Percentiles rank a stretch among this genome's conserved stretches.
Conservation (phyloP, 2,329 filamentous ascomycete genomes). For the Cladorrhinum sp. region DNA sequence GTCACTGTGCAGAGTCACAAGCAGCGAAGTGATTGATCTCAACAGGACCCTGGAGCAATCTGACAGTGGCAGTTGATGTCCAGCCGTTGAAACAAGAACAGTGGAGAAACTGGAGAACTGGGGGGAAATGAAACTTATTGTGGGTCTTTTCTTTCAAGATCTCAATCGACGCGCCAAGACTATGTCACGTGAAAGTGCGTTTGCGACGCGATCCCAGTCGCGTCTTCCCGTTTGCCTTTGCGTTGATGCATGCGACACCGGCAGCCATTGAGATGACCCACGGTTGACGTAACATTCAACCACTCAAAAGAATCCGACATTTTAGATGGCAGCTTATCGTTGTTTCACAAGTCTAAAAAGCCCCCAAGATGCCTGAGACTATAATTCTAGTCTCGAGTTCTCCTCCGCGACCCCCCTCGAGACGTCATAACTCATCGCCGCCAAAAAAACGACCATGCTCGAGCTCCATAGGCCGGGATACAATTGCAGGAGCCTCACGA, state of each 20-base stretch:
- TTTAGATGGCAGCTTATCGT: too few species aligned
- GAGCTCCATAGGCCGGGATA: neutral
- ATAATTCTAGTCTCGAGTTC: slow-evolving; percentile 23
- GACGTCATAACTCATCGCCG: neutral
- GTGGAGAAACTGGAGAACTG: neutral
- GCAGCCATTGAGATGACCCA: neutral
- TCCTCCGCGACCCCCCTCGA: neutral
- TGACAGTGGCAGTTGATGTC: neutral
- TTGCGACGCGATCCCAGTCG: slow-evolving; percentile 20
- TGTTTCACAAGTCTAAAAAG: neutral
- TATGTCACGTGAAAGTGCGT: slow-evolving; percentile 25
- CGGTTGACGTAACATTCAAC: neutral
- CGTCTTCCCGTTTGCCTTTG: slow-evolving; percentile 1
- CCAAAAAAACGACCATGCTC: neutral
- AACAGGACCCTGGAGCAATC: neutral
- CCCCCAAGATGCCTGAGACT: slow-evolving; percentile 20
- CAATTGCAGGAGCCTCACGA: neutral
- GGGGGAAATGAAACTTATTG: neutral
- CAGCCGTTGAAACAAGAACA: neutral
- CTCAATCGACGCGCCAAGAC: neutral
- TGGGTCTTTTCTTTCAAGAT: too few species aligned
- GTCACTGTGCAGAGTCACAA: neutral
- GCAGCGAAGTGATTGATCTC: neutral
- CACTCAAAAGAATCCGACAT: too few species aligned
- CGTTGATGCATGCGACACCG: neutral